Conservation (phyloP, 108 stramenopile species). For the Cyclostephanos invisitatus region DNA sequence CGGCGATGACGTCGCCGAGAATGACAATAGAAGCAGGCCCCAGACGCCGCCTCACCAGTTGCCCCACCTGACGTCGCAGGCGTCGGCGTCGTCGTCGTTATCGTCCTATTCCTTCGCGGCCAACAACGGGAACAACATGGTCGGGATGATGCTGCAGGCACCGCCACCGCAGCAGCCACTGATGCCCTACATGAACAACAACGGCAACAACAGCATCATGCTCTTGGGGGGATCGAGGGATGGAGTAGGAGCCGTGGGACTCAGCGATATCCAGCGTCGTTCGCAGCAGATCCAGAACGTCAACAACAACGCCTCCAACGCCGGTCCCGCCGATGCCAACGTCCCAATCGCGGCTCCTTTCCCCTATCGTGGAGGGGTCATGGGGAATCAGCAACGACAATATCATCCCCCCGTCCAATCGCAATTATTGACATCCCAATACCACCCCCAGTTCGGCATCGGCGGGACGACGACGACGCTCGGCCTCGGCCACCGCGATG, state of each 20-base stretch:
- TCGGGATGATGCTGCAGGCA: too few species aligned
- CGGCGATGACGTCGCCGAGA: background rate
- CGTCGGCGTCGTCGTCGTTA: slow-evolving; percentile 11
- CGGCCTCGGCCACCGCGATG: too few species aligned
- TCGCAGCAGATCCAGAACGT: too few species aligned
- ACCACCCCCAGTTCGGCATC: background rate
- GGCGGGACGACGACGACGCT: background rate
- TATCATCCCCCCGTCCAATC: background rate
- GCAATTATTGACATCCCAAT: background rate
- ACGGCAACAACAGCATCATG: background rate
- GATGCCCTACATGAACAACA: background rate
- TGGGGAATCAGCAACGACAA: too few species aligned
- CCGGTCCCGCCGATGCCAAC: too few species aligned
- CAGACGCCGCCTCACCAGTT: background rate
- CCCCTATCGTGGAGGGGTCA: too few species aligned
- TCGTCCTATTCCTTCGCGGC: slow-evolving; percentile 14
- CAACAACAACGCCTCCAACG: too few species aligned
- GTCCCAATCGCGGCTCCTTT: too few species aligned
- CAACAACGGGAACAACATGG: background rate
- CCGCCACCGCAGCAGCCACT: background rate
- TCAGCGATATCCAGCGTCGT: too few species aligned
- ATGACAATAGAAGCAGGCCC: background rate
- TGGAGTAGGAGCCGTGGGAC: too few species aligned
- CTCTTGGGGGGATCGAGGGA: too few species aligned
- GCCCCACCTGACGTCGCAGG: background rate